Evolutionary conservation across 306 rosid genomes (phyloP), one percentile per base, ranked within the genome.

Genomic region (Cercis canadensis): DNA sequence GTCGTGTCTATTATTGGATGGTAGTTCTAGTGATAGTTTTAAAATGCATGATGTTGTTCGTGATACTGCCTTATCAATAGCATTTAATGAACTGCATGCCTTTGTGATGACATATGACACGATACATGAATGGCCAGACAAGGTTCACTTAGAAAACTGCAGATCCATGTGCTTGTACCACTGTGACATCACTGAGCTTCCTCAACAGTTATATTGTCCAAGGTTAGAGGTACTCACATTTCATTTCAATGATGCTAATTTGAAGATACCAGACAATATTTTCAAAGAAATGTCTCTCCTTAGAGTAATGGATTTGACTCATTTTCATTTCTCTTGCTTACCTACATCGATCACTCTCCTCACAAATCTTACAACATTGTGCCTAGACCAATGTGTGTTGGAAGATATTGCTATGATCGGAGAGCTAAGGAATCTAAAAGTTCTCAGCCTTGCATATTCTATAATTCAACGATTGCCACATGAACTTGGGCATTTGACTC

Each of bases 241-340:
- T 5, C 5, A 4, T 11, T 0, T 2, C 4, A 15, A n/a, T 4
- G 0, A n/a, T 5, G 0, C 0, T 34, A 0, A 9, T 58, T 14
- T 34, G 11, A 4, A 0, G 0, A 36, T 58, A 11, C 64, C 64
- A 6, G 24, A 34, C 0, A 13, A n/a, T 0, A 32, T 58, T 58
- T 58, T 58, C 10, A 11, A n/a, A 33, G 64, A 37, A 8, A 7
- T 14, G 12, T 6, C 7, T 2, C 21, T 1, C 0, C 8, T 58
- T 8, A 32, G 1, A 18, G 64, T 58, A 0, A 5, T 58, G 5
- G 41, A 36, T 8, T 13, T 32, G 6, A 14, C 46, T 12, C 4
- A 0, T 14, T 0, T 0, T 3, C 0, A 11, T 2, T 6, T 4
- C 17, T 4, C 12, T 12, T 0, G 0, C 0, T 8, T 58, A 8